These are phyloP conservation scores for Fagus sylvatica DNA, from an alignment of 306 rosid species.

Conservation along the genomic window DNA sequence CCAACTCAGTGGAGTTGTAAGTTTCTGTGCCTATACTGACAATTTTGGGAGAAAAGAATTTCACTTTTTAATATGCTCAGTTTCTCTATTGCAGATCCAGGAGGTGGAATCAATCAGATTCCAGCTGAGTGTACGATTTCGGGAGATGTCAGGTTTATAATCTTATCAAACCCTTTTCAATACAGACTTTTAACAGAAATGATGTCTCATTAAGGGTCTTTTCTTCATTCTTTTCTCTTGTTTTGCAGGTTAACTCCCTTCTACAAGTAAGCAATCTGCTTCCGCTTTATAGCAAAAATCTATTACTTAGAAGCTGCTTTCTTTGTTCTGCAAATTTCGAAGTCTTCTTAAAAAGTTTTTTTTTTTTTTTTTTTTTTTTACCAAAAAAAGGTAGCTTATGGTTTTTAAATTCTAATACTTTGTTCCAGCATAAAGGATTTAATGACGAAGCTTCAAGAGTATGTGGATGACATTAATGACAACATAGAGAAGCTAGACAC, in stretches of 20 bases:
- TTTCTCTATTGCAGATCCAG: conserved; percentile 64
- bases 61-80: conserved; percentile 1
- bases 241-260: conserved; percentile 87
- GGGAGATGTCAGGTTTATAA: conserved; percentile 88
- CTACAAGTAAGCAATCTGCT: conserved; percentile 69
- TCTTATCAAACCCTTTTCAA: conserved; percentile 18
- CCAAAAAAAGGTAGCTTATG: neutral
- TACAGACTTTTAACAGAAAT: conserved; percentile 12
- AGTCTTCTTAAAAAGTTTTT: neutral
- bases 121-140: conserved; percentile 88
- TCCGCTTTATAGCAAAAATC: conserved; percentile 23
- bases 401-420: conserved; percentile 12
- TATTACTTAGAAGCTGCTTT: conserved; percentile 18
- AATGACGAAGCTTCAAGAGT: conserved; percentile 60
- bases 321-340: conserved; percentile 6
- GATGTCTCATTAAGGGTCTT: conserved; percentile 17
- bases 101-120: conserved; percentile 96
- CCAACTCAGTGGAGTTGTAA: conserved; percentile 98
- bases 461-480: conserved; percentile 72
- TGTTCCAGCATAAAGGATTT: conserved; percentile 72
- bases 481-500: conserved; percentile 63
- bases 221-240: conserved; percentile 18
- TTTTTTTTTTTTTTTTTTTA: too few species aligned
- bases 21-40: conserved; percentile 29
- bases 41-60: neutral